Evolutionary conservation across 371 early-diverging fungal species (phyloP).

Genomic region (Basidiobolus heterosporus): DNA sequence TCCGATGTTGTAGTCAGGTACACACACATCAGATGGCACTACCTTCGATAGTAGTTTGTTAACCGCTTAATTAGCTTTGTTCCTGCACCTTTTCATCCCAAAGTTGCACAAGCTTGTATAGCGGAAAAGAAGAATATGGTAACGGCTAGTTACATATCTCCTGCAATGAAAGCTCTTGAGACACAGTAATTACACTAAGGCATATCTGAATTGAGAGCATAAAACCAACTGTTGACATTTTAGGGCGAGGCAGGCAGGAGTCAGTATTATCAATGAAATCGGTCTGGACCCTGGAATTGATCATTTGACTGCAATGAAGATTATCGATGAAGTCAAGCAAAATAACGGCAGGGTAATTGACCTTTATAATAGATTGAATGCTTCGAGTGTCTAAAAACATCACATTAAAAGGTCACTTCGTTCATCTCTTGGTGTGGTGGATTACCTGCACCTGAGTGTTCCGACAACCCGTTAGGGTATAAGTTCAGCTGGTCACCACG

Average conservation of each 20-base stretch:
- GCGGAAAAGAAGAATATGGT: slow-evolving; percentile 82
- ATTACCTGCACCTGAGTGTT: slow-evolving; percentile 74
- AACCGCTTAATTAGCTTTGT: slow-evolving; percentile 45
- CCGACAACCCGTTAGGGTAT: slow-evolving; percentile 74
- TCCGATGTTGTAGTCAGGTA: slow-evolving; percentile 82
- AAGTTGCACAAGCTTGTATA: slow-evolving; percentile 67
- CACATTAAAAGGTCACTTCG: slow-evolving; percentile 52
- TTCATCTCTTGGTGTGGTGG: slow-evolving; percentile 86
- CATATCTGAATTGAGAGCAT: neutral
- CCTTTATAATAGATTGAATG: too few relatives aligned
- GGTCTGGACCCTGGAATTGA: slow-evolving; percentile 97
- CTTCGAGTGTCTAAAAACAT: too few relatives aligned
- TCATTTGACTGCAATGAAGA: slow-evolving; percentile 92
- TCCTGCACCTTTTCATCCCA: slow-evolving; percentile 83
- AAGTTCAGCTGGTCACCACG: slow-evolving; percentile 83
- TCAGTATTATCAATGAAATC: slow-evolving; percentile 89
- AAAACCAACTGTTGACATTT: neutral
- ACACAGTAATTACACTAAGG: slow-evolving; percentile 22
- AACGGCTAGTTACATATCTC: slow-evolving; percentile 88
- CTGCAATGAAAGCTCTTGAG: slow-evolving; percentile 69
- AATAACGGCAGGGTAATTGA: slow-evolving; percentile 48
- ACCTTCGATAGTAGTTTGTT: neutral
- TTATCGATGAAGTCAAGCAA: slow-evolving; percentile 69
- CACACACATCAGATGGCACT: neutral
- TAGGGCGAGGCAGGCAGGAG: slow-evolving; percentile 65